phyloP scores from a whole-genome alignment of 2,329 filamentous ascomycete genomes.

The Xylaria sp. region DNA sequence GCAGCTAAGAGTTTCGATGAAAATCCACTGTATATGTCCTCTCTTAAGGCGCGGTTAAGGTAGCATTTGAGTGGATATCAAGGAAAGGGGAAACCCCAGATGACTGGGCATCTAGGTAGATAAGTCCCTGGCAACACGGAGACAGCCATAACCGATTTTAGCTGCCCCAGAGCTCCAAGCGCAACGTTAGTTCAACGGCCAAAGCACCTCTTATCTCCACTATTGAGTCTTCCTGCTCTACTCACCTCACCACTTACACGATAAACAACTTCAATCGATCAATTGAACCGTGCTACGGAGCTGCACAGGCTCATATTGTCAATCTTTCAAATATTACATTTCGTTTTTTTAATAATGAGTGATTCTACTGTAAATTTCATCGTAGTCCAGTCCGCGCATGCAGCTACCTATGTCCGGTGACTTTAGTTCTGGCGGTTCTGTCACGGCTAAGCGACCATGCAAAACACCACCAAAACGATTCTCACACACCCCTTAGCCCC shows the following conservation, averaged over 20 bases:
- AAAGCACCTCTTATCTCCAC: conserved; percentile 22
- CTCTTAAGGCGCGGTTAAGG: conserved; percentile 13
- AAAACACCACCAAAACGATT: conserved; percentile 63
- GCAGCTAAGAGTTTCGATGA: conserved; percentile 8
- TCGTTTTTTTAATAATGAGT: background rate
- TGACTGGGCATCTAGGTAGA: background rate
- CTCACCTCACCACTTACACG: background rate
- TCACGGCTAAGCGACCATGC: conserved; percentile 47
- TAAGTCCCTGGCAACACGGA: conserved; percentile 24
- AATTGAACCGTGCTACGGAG: background rate
- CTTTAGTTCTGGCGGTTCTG: conserved; percentile 35
- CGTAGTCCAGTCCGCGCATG: background rate
- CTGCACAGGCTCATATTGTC: background rate
- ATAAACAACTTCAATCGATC: background rate
- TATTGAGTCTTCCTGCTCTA: conserved; percentile 12
- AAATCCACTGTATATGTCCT: conserved; percentile 26
- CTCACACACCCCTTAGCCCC: conserved; percentile 56
- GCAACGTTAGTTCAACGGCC: conserved; percentile 1
- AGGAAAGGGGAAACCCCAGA: conserved; percentile 28
- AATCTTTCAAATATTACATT: background rate
- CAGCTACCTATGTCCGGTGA: conserved; percentile 28
- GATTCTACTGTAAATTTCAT: no score
- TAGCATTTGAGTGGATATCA: conserved; percentile 26
- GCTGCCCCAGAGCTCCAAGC: conserved; percentile 22
- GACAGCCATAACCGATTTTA: conserved; percentile 27